Evolutionary conservation across 2,329 filamentous ascomycete genomes (phyloP), one percentile per base, ranked within the genome.

Genomic region (Colletotrichum camelliae): DNA sequence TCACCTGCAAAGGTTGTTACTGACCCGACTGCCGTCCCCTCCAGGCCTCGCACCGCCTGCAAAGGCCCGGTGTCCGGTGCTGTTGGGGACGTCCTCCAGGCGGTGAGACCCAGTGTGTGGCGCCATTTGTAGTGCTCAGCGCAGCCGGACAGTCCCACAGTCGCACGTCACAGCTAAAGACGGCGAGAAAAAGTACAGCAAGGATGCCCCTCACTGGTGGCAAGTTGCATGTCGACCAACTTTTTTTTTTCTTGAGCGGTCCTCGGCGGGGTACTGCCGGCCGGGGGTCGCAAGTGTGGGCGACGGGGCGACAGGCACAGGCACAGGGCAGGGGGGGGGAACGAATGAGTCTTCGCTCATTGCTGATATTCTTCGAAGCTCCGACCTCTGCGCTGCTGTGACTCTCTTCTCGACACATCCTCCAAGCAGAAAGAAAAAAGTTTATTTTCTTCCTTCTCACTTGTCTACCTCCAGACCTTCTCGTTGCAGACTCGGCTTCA

Each of bases 311-410:
- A 48, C 43, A 48, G 43, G n/a, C n/a, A 48, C 43, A 39, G 27
- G 31, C 55, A 61, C 16, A 55, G 24, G 35, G 57, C 64, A 74
- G 58, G 71, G 65, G 55, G 39, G 71, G n/a, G 43, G 65, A 43
- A 68, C 62, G 48, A 74, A 76, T 76, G 74, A 73, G 74, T 74
- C 70, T 73, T 75, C 64, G 73, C 69, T 29, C 70, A 73, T 68
- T 73, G 43, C 33, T 69, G 65, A 65, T 68, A 43, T 27, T 73
- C 57, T 21, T 75, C 62, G 57, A 75, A 73, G 57, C 43, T 74
- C 33, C 67, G 37, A 27, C 55, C 55, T 62, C 29, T 58, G 31
- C 24, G 18, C 67, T 24, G 16, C 16, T n/a, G 27, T 61, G n/a
- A 31, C 58, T 71, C 15, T 29, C 70, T 58, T 57, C 48, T 67